Percentiles rank a stretch among this genome's conserved stretches.
Evolutionary conservation across 257 asterid species (phyloP).

Genomic region (Scutellaria galericulata): DNA sequence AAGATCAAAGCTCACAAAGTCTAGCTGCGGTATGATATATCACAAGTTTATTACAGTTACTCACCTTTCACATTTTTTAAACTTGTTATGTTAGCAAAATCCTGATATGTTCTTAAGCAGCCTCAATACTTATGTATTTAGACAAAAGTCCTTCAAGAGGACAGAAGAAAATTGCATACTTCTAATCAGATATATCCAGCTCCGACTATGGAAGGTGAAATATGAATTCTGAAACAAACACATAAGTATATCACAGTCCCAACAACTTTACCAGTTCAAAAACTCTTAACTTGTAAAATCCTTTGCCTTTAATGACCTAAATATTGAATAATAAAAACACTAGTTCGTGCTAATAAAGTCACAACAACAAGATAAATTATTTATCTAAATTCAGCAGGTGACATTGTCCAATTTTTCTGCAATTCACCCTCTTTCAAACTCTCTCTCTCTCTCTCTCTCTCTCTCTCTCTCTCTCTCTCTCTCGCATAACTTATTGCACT

Average conservation of each 20-base stretch:
- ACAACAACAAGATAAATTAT: background rate
- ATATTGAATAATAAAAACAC: background rate
- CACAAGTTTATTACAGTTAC: slow-evolving; percentile 6
- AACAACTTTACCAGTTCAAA: slow-evolving; percentile 25
- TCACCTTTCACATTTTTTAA: background rate
- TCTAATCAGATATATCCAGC: background rate
- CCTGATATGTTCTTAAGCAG: slow-evolving; percentile 7
- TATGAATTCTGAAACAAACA: slow-evolving; percentile 3
- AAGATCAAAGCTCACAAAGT: background rate
- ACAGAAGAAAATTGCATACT: slow-evolving; percentile 3
- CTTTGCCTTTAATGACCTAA: background rate
- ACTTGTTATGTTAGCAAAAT: background rate
- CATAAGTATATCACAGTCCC: background rate
- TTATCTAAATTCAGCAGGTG: background rate
- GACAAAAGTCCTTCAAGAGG: background rate
- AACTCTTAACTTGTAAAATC: background rate
- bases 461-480: background rate
- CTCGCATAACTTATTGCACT: slow-evolving; percentile 8
- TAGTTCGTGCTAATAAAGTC: background rate
- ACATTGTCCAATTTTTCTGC: background rate
- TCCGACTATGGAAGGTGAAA: background rate
- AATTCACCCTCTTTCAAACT: background rate
- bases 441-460: no score
- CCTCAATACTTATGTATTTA: background rate
- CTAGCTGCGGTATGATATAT: slow-evolving; percentile 14